Base-by-base conservation (phyloP, 177 flowering plant genomes). In the Tripterygium wilfordii region DNA sequence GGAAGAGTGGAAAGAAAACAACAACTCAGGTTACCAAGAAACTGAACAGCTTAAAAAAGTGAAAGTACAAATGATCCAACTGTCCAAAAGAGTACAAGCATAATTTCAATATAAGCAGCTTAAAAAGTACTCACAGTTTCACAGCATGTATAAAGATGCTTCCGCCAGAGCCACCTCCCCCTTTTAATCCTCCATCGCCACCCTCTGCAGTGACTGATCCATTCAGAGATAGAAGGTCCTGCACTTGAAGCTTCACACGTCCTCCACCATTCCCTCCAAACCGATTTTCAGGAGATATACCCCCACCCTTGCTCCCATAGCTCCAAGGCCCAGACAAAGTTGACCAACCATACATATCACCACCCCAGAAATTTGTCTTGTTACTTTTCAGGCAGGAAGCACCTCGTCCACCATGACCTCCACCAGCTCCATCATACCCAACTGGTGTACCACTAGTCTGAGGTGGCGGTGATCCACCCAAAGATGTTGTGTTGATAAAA, bases 161-260 rank as follows among this genome's bases (percentile, higher is more conserved):
- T 54, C 97, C 97, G 31, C 97, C 97, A 54, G 97, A 90, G 9
- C 97, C 97, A 4, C 97, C 97, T 57, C 97, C 97, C 10, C 88
- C 87, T 49, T 61, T 51, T 2, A 41, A 31, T 31, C 88, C 88
- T 52, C 96, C 95, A 54, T 80, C 77, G 21, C 96, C 97, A 47
- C 97, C 97, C 59, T 82, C 94, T 22, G 88, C 88, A 48, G 66
- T 55, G 18, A 90, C 67, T 35, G 83, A 75, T 56, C 97, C 97
- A 68, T 80, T 76, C 54, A 82, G 8, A 61, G 68, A 72, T 25
- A 90, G 47, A 2, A 65, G 33, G 20, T 80, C 97, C 52, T 66
- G 73, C 33, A 79, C 78, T 25, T 54, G 53, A 60, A 90, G 77
- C 55, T 62, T 72, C 35, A 87, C 68, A 33, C 90, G 81, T 29